Conservation (phyloP, 1,284 basidiomycete species). For the Takashimella koratensis region DNA sequence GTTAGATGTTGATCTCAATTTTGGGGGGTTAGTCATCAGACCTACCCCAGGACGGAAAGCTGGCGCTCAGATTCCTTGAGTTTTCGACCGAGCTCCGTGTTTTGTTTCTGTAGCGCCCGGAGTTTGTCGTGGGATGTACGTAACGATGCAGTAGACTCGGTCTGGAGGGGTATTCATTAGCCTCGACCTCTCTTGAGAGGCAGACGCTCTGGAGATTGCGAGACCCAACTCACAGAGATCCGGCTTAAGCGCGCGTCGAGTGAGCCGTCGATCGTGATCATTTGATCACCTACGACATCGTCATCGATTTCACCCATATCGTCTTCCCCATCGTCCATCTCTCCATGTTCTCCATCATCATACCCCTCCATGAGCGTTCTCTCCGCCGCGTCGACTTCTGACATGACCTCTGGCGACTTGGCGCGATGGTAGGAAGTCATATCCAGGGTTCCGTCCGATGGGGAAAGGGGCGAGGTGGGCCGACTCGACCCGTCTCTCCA, state of each 20-base stretch:
- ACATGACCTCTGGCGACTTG: constrained; percentile 22
- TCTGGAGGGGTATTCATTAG: constrained; percentile 17
- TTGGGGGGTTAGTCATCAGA: too few relatives aligned
- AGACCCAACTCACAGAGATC: constrained; percentile 35
- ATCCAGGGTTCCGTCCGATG: background rate
- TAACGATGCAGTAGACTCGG: constrained; percentile 37
- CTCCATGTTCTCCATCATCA: constrained; percentile 3
- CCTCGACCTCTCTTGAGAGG: too few relatives aligned
- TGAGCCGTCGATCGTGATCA: constrained; percentile 4
- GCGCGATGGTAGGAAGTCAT: constrained; percentile 9
- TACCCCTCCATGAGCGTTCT: background rate
- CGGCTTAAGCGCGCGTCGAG: constrained; percentile 25
- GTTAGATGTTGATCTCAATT: background rate
- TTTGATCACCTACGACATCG: constrained; percentile 13
- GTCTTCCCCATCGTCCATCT: constrained; percentile 3
- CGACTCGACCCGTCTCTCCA: background rate
- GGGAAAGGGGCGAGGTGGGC: background rate
- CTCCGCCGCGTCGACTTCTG: background rate
- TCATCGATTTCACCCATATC: constrained; percentile 19
- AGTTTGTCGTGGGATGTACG: constrained; percentile 56
- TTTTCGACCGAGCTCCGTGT: constrained; percentile 66
- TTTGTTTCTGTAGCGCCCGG: constrained; percentile 66
- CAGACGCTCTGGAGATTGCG: too few relatives aligned
- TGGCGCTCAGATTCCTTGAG: constrained; percentile 67
- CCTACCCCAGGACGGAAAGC: constrained; percentile 52